phyloP scores from a whole-genome alignment of 2,329 filamentous ascomycete species.

The Hirsutella thompsonii region DNA sequence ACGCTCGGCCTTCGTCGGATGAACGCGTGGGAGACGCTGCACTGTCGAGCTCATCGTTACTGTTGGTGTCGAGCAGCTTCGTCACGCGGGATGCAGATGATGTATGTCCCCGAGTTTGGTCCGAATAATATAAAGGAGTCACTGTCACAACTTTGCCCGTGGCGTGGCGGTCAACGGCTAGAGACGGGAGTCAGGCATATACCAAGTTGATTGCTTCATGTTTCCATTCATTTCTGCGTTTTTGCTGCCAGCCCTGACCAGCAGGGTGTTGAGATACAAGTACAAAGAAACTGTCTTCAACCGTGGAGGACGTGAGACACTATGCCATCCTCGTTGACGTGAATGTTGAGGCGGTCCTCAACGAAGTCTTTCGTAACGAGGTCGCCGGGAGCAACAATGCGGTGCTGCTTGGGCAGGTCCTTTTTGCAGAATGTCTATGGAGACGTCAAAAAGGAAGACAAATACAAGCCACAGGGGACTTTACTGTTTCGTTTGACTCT shows the following conservation, averaged over 20 bases:
- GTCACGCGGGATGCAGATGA: no score
- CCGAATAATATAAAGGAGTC: no score
- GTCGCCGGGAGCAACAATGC: conserved; percentile 42
- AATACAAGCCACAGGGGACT: conserved; percentile 7
- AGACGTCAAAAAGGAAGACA: background rate
- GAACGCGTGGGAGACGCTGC: no score
- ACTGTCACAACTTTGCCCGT: no score
- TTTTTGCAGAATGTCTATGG: conserved; percentile 44
- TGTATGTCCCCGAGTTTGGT: no score
- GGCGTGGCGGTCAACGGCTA: no score
- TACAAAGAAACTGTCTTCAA: conserved; percentile 13
- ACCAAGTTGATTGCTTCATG: no score
- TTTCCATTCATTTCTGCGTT: background rate
- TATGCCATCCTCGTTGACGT: conserved; percentile 45
- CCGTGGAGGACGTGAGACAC: conserved; percentile 46
- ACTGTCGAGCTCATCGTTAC: no score
- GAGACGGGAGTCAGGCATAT: no score
- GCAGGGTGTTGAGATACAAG: background rate
- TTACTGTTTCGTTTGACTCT: conserved; percentile 38
- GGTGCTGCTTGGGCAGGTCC: conserved; percentile 42
- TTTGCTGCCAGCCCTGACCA: background rate
- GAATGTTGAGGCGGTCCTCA: conserved; percentile 43
- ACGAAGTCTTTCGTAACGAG: conserved; percentile 47
- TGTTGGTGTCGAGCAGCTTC: no score
- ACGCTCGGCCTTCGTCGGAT: no score